Conservation (phyloP, 768 basidiomycete species). For the Mycena chlorophos region DNA sequence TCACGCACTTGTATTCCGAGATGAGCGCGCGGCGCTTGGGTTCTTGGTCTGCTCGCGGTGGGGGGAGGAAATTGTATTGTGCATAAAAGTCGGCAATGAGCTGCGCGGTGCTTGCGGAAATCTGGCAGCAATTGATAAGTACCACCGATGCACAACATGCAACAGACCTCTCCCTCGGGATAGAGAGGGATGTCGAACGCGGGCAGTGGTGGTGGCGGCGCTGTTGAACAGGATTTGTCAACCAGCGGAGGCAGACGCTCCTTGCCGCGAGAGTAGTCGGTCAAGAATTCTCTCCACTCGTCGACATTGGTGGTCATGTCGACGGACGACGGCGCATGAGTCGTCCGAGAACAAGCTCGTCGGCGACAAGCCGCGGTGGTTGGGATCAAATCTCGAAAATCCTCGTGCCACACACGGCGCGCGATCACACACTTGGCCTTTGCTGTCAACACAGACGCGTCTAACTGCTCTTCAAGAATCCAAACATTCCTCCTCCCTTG, state of each 20-base stretch:
- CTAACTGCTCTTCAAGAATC: too few species aligned
- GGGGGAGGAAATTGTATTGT: constrained; percentile 10
- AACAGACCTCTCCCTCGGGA: constrained; percentile 7
- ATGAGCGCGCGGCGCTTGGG: not conserved
- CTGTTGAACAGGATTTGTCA: not conserved
- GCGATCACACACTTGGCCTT: too few species aligned
- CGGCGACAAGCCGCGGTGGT: too few species aligned
- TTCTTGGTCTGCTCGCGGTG: constrained; percentile 15
- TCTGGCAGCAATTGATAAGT: not conserved
- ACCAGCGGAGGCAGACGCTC: not conserved
- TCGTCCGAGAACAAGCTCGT: too few species aligned
- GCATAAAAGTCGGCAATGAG: constrained; percentile 13
- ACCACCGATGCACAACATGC: not conserved
- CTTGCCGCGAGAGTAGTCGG: not conserved
- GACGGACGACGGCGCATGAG: too few species aligned
- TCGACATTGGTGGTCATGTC: too few species aligned
- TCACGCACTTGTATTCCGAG: constrained; percentile 14
- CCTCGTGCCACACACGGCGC: too few species aligned
- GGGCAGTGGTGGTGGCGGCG: not conserved
- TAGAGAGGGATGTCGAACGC: constrained; percentile 5
- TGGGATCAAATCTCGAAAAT: too few species aligned
- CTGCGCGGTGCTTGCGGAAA: constrained; percentile 6
- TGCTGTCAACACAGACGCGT: too few species aligned
- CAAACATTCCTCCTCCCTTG: too few species aligned
- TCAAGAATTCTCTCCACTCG: not conserved